These are phyloP conservation scores for Graphiopsis chlorocephala DNA, from an alignment of 2,329 filamentous ascomycete genomes.

Conservation along the genomic window DNA sequence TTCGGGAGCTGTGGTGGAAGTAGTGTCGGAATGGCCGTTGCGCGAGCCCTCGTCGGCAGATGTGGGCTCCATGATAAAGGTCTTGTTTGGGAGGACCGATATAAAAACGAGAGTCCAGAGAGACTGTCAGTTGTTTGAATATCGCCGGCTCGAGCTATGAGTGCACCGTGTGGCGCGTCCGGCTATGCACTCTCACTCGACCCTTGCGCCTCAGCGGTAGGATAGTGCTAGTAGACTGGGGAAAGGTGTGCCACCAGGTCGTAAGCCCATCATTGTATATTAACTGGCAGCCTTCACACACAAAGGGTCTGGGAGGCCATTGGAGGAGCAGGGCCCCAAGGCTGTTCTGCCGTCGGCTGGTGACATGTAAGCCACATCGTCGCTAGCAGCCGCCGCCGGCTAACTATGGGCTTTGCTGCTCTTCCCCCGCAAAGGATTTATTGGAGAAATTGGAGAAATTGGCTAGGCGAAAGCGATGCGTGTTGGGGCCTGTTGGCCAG, in stretches of 20 bases:
- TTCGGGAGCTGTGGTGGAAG: background rate
- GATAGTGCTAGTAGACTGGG: constrained; percentile 5
- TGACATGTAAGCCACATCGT: constrained; percentile 3
- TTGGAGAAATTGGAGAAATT: constrained; percentile 4
- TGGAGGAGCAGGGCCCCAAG: constrained; percentile 8
- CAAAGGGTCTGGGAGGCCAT: constrained; percentile 8
- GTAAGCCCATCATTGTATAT: constrained; percentile 5
- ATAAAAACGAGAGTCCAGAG: background rate
- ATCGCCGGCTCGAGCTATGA: constrained; percentile 4
- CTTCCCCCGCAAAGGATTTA: constrained; percentile 10
- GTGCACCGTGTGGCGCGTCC: constrained; percentile 5
- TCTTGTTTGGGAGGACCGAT: background rate
- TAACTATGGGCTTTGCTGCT: background rate
- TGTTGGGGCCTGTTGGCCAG: background rate
- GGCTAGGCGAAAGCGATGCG: constrained; percentile 2
- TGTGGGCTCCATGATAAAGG: constrained; percentile 6
- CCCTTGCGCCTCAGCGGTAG: constrained; percentile 4
- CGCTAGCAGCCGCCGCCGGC: constrained; percentile 10
- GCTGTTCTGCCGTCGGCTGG: constrained; percentile 5
- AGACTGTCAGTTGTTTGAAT: background rate
- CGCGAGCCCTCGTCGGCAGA: constrained; percentile 14
- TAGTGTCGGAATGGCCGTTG: constrained; percentile 7
- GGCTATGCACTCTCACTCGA: constrained; percentile 1
- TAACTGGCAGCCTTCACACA: constrained; percentile 12
- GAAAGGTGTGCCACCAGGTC: constrained; percentile 11